A percentile compares a stretch with the other conserved stretches of the same genome.
These are phyloP conservation scores for Entomophthora muscae DNA, from an alignment of 371 early-diverging fungal genomes.

Conservation along the genomic window DNA sequence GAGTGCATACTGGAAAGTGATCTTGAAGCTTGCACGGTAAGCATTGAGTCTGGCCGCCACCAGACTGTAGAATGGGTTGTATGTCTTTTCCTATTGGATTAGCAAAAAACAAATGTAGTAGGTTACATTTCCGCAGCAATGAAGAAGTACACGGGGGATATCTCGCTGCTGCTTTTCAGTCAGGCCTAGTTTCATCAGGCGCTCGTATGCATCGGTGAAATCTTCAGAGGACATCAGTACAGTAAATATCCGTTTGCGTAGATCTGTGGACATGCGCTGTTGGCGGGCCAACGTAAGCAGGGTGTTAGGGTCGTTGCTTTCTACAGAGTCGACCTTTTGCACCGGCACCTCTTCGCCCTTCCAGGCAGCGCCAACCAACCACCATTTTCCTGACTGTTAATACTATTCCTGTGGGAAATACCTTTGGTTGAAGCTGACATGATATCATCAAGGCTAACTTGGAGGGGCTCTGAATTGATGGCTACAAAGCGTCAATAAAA, in stretches of 20 bases:
- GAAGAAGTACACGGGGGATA: conserved; percentile 76
- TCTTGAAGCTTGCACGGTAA: conserved; percentile 56
- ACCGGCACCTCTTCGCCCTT: conserved; percentile 40
- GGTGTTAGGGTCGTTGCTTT: conserved; percentile 21
- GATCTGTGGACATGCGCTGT: conserved; percentile 91
- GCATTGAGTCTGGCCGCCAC: conserved; percentile 61
- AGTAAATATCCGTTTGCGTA: conserved; percentile 81
- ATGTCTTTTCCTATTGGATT: conserved; percentile 48
- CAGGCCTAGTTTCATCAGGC: conserved; percentile 58
- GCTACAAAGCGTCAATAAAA: conserved; percentile 4
- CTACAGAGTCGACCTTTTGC: conserved; percentile 14
- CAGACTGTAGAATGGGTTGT: conserved; percentile 88
- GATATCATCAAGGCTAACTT: conserved; percentile 80
- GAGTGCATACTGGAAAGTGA: conserved; percentile 84
- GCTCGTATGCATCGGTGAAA: conserved; percentile 82
- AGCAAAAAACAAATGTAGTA: not conserved
- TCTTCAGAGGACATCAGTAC: conserved; percentile 75
- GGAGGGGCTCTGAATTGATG: conserved; percentile 47
- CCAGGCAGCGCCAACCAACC: conserved; percentile 74
- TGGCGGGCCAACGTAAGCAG: conserved; percentile 61
- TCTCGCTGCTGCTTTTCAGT: conserved; percentile 86
- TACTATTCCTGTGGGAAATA: conserved; percentile 6
- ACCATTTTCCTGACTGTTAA: conserved; percentile 44
- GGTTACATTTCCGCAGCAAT: conserved; percentile 69
- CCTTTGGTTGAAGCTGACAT: conserved; percentile 61